phyloP scores from a whole-genome alignment of 192 early-diverging fungal species.

The Cetraspora pellucida region DNA sequence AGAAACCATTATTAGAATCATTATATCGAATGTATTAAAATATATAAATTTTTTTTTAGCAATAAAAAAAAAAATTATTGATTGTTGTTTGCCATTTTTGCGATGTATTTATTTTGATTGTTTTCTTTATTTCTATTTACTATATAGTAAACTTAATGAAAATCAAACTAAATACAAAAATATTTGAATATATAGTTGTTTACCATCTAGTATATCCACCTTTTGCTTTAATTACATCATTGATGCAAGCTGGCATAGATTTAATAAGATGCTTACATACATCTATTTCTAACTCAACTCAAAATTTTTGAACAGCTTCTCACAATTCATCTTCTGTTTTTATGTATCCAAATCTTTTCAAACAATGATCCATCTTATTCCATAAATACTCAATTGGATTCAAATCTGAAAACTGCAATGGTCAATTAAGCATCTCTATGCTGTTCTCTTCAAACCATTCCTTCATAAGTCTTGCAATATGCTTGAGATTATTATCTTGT shows the following conservation, averaged over 20 bases:
- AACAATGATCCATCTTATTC: constrained; percentile 9
- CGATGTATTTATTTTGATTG: not conserved
- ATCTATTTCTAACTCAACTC: not conserved
- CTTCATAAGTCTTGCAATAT: not conserved
- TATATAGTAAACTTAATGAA: not conserved
- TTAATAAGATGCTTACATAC: not conserved
- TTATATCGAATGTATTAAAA: too few relatives aligned
- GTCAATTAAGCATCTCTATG: constrained; percentile 26
- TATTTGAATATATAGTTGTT: not conserved
- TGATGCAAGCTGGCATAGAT: not conserved
- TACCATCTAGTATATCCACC: constrained; percentile 28
- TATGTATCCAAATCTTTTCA: not conserved
- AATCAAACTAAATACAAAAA: not conserved
- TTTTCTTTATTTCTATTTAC: not conserved
- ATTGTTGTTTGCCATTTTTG: too few relatives aligned
- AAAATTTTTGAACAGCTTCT: not conserved
- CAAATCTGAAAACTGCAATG: constrained; percentile 31
- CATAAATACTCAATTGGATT: constrained; percentile 36
- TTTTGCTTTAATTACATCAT: constrained; percentile 25
- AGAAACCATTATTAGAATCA: too few relatives aligned
- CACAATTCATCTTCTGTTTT: not conserved
- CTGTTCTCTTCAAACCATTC: constrained; percentile 15
- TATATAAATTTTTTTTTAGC: too few relatives aligned
- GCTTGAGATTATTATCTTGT: not conserved
- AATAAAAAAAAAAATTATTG: too few relatives aligned